These are phyloP conservation scores for Nymphaea thermarum DNA, from an alignment of 164 flowering plant genomes.

Conservation along the genomic window DNA sequence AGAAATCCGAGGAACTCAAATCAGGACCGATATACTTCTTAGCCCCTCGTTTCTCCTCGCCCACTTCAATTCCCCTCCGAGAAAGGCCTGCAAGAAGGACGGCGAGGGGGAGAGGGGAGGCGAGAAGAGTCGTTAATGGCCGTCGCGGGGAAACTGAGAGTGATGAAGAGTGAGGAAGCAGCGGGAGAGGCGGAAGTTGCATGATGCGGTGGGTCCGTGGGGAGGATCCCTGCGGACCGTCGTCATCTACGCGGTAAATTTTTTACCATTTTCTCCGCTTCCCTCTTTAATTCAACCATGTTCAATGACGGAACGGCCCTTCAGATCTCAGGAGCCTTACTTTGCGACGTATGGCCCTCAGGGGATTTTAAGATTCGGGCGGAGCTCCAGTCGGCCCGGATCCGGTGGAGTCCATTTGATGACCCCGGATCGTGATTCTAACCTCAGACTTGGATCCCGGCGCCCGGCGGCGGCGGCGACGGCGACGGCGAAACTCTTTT, in stretches of 20 bases:
- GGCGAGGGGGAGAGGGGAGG: too few species aligned
- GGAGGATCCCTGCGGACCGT: not conserved
- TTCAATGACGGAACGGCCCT: not conserved
- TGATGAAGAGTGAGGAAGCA: not conserved
- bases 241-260: not conserved
- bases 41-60: not conserved
- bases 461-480: too few species aligned
- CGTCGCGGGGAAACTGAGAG: not conserved
- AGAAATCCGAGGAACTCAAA: not conserved
- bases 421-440: too few species aligned
- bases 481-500: too few species aligned
- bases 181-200: not conserved
- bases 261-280: not conserved
- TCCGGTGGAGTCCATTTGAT: too few species aligned
- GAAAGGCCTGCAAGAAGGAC: too few species aligned
- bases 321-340: not conserved
- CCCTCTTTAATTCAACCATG: too few species aligned
- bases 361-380: too few species aligned
- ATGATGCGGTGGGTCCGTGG: too few species aligned
- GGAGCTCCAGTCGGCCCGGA: too few species aligned
- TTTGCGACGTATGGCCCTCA: not conserved
- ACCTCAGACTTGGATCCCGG: too few species aligned
- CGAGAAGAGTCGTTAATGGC: too few species aligned
- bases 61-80: not conserved
- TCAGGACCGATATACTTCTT: not conserved